These are phyloP conservation scores for Tarenaya hassleriana DNA, from an alignment of 345 rosid genomes.

Conservation along the genomic window DNA sequence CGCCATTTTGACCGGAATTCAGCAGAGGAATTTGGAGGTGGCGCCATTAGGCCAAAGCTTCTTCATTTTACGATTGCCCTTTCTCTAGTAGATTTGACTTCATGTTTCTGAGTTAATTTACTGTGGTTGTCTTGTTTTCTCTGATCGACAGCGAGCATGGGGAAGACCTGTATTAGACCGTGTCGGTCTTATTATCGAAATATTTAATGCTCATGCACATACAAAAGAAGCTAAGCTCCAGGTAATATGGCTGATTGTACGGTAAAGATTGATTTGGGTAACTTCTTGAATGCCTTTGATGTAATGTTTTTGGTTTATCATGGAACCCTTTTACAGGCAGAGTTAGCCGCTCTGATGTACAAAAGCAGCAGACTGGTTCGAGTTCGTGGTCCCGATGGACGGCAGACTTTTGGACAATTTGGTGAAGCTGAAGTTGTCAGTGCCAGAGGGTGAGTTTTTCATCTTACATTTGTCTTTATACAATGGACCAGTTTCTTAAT, in stretches of 20 bases:
- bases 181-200: slow-evolving; percentile 89
- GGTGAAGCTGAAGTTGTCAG: slow-evolving; percentile 99
- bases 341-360: slow-evolving; percentile 85
- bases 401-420: slow-evolving; percentile 58
- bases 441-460: slow-evolving; percentile 75
- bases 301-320: slow-evolving; percentile 12
- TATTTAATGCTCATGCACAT: slow-evolving; percentile 94
- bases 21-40: slow-evolving; percentile 90
- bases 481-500: background rate
- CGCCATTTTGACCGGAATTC: slow-evolving; percentile 63
- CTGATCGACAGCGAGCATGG: slow-evolving; percentile 51
- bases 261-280: slow-evolving; percentile 4
- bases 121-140: slow-evolving; percentile 7
- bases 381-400: slow-evolving; percentile 65
- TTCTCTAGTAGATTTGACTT: background rate
- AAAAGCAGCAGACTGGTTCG: slow-evolving; percentile 91
- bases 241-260: slow-evolving; percentile 36
- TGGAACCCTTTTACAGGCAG: slow-evolving; percentile 45
- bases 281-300: slow-evolving; percentile 12
- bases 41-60: background rate
- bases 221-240: slow-evolving; percentile 89
- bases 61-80: background rate
- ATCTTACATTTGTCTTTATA: slow-evolving; percentile 7
- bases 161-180: slow-evolving; percentile 82
- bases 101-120: background rate